phyloP scores from a whole-genome alignment of 139 green algal genomes.

The Micromonas pusilla region DNA sequence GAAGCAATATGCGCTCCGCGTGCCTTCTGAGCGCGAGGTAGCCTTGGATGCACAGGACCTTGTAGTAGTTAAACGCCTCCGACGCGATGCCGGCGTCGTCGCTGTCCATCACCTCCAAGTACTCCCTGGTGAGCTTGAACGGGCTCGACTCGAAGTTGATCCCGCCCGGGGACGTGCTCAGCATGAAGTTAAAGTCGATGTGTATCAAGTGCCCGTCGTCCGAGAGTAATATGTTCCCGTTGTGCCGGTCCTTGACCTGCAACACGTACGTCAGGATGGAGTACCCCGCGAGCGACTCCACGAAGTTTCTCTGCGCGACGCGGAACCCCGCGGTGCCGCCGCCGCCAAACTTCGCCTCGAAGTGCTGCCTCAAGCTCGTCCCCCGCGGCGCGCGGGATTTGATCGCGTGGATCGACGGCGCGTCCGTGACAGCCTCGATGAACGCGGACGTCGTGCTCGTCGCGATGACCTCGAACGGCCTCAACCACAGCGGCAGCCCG shows the following conservation, averaged over 20 bases:
- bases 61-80: slow-evolving; percentile 89
- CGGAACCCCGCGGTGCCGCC: slow-evolving; percentile 49
- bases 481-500: slow-evolving; percentile 76
- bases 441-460: slow-evolving; percentile 81
- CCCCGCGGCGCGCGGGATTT: slow-evolving; percentile 59
- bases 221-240: slow-evolving; percentile 84
- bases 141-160: slow-evolving; percentile 78
- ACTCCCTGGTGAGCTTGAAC: slow-evolving; percentile 90
- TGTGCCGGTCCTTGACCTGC: slow-evolving; percentile 73
- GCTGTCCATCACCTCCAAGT: slow-evolving; percentile 94
- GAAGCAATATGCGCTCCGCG: slow-evolving; percentile 75
- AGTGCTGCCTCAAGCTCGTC: slow-evolving; percentile 67
- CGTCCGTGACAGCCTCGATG: slow-evolving; percentile 94
- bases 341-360: slow-evolving; percentile 54
- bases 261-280: slow-evolving; percentile 74
- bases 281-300: slow-evolving; percentile 83
- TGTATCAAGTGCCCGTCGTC: slow-evolving; percentile 83
- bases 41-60: slow-evolving; percentile 89
- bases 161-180: slow-evolving; percentile 68
- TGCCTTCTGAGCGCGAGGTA: slow-evolving; percentile 88
- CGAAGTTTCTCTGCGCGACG: slow-evolving; percentile 78
- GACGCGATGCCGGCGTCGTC: slow-evolving; percentile 63
- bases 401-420: slow-evolving; percentile 83
- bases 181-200: slow-evolving; percentile 99
- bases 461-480: slow-evolving; percentile 72